Evolutionary conservation across 352 stramenopile genomes (phyloP).

Genomic region (Thalassiosira livingstoniorum): DNA sequence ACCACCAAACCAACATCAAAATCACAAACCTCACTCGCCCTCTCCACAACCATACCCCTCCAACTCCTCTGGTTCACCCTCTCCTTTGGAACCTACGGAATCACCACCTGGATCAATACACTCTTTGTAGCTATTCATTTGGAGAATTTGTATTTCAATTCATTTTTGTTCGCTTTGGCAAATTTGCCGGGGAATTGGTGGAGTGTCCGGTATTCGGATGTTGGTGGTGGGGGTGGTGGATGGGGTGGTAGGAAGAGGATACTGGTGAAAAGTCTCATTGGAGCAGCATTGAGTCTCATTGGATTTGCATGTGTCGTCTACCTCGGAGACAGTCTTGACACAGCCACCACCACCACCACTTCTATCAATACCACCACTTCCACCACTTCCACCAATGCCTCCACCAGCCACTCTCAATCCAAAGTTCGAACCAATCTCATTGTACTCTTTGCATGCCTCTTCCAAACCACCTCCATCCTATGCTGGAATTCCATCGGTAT

Average conservation of each 20-base stretch:
- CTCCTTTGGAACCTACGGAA: slow-evolving; percentile 91
- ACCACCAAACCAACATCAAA: neutral
- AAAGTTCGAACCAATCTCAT: slow-evolving; percentile 76
- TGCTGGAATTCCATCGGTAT: slow-evolving; percentile 93
- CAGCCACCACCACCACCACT: neutral
- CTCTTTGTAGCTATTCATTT: slow-evolving; percentile 88
- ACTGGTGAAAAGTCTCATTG: slow-evolving; percentile 63
- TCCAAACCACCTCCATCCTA: slow-evolving; percentile 91
- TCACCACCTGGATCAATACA: slow-evolving; percentile 94
- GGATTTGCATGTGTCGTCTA: slow-evolving; percentile 67
- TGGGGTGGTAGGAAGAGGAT: slow-evolving; percentile 80
- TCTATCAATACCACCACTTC: too few species aligned
- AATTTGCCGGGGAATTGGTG: slow-evolving; percentile 92
- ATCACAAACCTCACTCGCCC: neutral
- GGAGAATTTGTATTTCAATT: slow-evolving; percentile 91
- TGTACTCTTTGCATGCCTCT: slow-evolving; percentile 90
- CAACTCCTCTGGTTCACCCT: slow-evolving; percentile 81
- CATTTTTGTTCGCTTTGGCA: slow-evolving; percentile 90
- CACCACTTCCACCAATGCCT: neutral
- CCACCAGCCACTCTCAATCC: neutral
- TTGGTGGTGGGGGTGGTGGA: slow-evolving; percentile 85
- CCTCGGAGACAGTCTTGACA: slow-evolving; percentile 14
- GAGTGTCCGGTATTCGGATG: slow-evolving; percentile 70
- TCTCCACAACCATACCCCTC: slow-evolving; percentile 69
- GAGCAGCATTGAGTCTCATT: slow-evolving; percentile 52